Percentiles rank a stretch among this genome's conserved stretches.
Evolutionary conservation across 2,329 filamentous ascomycete species (phyloP).

Genomic region (Aspergillus fumigatus): DNA sequence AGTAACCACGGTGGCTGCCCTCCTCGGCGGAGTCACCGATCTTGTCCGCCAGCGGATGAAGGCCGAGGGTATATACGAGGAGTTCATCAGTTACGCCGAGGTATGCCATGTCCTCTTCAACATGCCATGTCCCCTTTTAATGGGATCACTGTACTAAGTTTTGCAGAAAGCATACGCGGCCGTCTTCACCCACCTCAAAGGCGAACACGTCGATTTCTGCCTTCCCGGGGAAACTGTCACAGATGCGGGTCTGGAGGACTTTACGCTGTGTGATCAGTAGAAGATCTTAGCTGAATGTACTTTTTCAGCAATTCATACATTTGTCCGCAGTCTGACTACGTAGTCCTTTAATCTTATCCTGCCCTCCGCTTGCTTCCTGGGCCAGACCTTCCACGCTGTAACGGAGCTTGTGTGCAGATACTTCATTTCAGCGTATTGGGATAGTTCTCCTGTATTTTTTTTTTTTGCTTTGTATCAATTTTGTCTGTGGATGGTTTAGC

Average conservation of each 20-base stretch:
- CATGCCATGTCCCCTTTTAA: background rate
- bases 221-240: slow-evolving; percentile 1
- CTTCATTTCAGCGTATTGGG: background rate
- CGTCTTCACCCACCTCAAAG: slow-evolving; percentile 9
- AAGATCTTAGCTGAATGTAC: background rate
- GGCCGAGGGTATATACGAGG: slow-evolving; percentile 34
- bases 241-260: background rate
- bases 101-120: background rate
- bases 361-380: background rate
- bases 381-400: too few species aligned
- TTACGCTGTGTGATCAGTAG: background rate
- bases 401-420: too few species aligned
- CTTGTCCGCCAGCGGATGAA: slow-evolving; percentile 38
- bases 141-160: background rate
- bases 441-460: background rate
- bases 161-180: slow-evolving; percentile 8
- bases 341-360: background rate
- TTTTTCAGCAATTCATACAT: background rate
- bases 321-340: background rate
- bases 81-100: slow-evolving; percentile 19
- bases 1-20: slow-evolving; percentile 37
- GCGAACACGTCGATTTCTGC: slow-evolving; percentile 10
- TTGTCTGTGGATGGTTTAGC: too few species aligned
- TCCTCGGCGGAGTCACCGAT: slow-evolving; percentile 38
- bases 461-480: background rate